These are phyloP conservation scores for Bacidia rubella DNA, from an alignment of 495 filamentous ascomycete species.

Conservation along the genomic window DNA sequence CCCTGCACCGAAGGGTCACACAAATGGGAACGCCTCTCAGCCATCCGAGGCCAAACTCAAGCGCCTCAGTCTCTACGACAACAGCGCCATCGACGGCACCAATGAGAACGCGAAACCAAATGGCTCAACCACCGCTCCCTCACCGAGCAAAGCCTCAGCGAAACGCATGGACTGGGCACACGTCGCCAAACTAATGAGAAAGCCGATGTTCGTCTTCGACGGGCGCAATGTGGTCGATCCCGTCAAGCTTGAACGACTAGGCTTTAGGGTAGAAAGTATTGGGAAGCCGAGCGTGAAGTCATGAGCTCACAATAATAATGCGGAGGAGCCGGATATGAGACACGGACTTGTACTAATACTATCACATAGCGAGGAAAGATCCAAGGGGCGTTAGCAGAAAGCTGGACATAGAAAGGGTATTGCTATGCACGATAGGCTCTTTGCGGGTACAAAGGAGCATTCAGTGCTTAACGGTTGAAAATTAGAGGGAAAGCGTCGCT, in stretches of 20 bases:
- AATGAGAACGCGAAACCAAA: neutral
- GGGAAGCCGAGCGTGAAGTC: slow-evolving; percentile 10
- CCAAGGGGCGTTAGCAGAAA: too few relatives aligned
- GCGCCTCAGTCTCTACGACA: neutral
- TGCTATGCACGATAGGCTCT: too few relatives aligned
- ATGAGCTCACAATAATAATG: too few relatives aligned
- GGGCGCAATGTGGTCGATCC: slow-evolving; percentile 50
- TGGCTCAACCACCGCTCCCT: neutral
- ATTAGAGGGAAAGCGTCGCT: too few relatives aligned
- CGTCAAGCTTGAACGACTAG: slow-evolving; percentile 39
- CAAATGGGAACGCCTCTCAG: neutral
- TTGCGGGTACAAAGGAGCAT: too few relatives aligned
- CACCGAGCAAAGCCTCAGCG: neutral
- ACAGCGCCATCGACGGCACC: slow-evolving; percentile 9
- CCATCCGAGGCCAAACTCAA: neutral
- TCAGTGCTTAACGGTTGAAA: too few relatives aligned
- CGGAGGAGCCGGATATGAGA: too few relatives aligned
- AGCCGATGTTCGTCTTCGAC: slow-evolving; percentile 60
- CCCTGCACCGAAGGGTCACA: neutral
- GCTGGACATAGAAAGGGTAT: too few relatives aligned
- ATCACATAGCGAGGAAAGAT: too few relatives aligned
- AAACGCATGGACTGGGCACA: slow-evolving; percentile 39
- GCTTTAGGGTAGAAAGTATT: slow-evolving; percentile 28
- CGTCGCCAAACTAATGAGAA: slow-evolving; percentile 41
- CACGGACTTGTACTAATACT: too few relatives aligned